Base-by-base conservation (phyloP, 352 stramenopile species). In the Globisporangium irregulare region DNA sequence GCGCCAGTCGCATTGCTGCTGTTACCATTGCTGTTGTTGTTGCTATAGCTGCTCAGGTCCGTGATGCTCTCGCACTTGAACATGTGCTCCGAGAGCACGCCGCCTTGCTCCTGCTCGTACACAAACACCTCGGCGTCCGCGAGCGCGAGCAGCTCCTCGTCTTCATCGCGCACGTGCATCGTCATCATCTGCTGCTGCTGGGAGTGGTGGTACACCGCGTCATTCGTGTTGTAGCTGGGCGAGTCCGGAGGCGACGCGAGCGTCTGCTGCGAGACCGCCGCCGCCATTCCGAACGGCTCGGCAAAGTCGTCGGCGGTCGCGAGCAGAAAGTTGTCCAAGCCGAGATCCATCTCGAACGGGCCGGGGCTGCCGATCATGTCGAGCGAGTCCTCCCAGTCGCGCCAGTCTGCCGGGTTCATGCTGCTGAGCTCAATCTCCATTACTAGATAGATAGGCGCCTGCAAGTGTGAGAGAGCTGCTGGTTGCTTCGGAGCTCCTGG, bases 281-380 rank as follows among this genome's bases (percentile, higher is more conserved):
- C 64, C 8, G 59, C n/a, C 20, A 66, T 15, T 0, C 38, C 65
- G 27, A 89, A 78, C 9, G 80, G 78, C 56, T 88, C 81, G 53
- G 88, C 74, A 69, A 90, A 87, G 62, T 88, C 81, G 59, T 92
- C 82, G 15, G 77, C 75, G 15, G 73, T 80, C 18, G 79, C 73
- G 50, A 92, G 60, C 59, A 92, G 54, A 54, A 86, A 90, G 57
- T 85, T 74, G 70, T 92, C 84, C 24, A 91, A 74, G 22, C 83
- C 74, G 24, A 92, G 62, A 27, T 93, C 84, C 46, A 83, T 70
- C 58, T 91, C 84, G 54, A 87, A 74, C 51, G 66, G 64, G 2
- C 67, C 46, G 18, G 67, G 64, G 34, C 63, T 56, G 18, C 50
- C 63, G 48, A 81, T 71, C 22, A 32, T 72, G 71, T 77, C 75